These are phyloP conservation scores for Priceomyces castillae DNA, from an alignment of 805 yeast genomes.

Conservation along the genomic window DNA sequence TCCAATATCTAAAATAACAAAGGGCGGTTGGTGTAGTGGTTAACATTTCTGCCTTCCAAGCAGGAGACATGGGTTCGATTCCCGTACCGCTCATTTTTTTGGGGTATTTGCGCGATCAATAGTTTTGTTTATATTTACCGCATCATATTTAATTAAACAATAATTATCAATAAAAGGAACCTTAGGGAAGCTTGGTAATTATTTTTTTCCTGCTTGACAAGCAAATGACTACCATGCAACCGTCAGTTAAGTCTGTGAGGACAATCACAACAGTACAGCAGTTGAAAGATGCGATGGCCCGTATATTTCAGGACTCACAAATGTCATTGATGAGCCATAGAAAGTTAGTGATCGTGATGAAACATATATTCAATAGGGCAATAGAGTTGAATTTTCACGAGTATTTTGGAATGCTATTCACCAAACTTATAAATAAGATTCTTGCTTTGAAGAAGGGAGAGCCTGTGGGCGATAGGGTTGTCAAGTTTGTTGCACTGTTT, in stretches of 20 bases:
- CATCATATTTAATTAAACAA: neutral
- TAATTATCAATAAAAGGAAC: neutral
- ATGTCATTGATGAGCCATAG: constrained; percentile 69
- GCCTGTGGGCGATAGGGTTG: constrained; percentile 69
- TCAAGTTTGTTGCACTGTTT: constrained; percentile 62
- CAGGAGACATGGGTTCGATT: constrained; percentile 93
- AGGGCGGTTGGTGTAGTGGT: constrained; percentile 91
- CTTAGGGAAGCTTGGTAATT: neutral
- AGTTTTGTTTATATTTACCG: constrained; percentile 2
- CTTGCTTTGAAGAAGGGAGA: constrained; percentile 69
- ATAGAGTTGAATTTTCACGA: constrained; percentile 50
- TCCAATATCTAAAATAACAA: neutral
- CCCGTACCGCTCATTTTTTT: constrained; percentile 74
- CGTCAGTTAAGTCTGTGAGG: constrained; percentile 17
- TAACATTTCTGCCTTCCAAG: constrained; percentile 92
- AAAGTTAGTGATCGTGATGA: constrained; percentile 63
- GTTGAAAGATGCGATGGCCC: constrained; percentile 47
- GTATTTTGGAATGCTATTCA: constrained; percentile 58
- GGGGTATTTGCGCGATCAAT: constrained; percentile 8
- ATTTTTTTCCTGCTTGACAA: neutral
- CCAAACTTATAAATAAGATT: constrained; percentile 60
- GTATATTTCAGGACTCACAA: constrained; percentile 80
- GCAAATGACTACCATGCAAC: constrained; percentile 8
- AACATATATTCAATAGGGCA: constrained; percentile 57
- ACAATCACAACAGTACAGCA: constrained; percentile 20